A percentile compares a stretch with the other conserved stretches of the same genome.
These are phyloP conservation scores for Phytopythium chamaehyphon DNA, from an alignment of 352 stramenopile species.

Conservation along the genomic window DNA sequence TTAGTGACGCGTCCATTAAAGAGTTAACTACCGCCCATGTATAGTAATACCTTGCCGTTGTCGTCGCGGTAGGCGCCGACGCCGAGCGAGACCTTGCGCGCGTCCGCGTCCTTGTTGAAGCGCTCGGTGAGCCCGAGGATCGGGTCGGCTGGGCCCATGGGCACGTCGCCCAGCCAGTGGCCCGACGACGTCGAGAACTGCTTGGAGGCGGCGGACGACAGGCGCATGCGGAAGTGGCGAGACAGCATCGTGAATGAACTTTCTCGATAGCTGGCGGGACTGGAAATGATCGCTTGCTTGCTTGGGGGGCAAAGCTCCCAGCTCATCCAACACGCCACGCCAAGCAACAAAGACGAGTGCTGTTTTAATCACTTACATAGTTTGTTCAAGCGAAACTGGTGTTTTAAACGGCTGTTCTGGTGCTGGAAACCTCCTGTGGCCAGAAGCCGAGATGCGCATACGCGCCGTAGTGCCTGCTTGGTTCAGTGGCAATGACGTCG, in stretches of 20 bases:
- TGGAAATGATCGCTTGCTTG: constrained; percentile 21
- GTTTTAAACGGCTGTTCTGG: constrained; percentile 9
- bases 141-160: constrained; percentile 94
- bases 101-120: constrained; percentile 92
- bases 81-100: constrained; percentile 95
- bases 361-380: too few species aligned
- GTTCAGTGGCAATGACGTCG: too few species aligned
- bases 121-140: constrained; percentile 95
- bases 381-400: neutral
- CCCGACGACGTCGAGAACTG: constrained; percentile 39
- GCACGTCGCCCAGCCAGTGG: constrained; percentile 78
- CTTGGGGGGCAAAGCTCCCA: neutral
- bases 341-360: constrained; percentile 5
- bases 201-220: constrained; percentile 15
- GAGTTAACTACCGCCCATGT: neutral
- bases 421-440: constrained; percentile 8
- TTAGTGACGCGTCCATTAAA: constrained; percentile 1
- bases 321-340: neutral
- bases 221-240: constrained; percentile 23
- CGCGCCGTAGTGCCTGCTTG: neutral
- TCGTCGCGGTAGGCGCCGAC: constrained; percentile 98
- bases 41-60: constrained; percentile 77
- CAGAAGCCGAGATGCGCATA: neutral
- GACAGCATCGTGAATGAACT: constrained; percentile 27
- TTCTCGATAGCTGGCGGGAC: constrained; percentile 6